Base-by-base conservation (phyloP, 331 rosid genomes). In the Cucumis variabilis region DNA sequence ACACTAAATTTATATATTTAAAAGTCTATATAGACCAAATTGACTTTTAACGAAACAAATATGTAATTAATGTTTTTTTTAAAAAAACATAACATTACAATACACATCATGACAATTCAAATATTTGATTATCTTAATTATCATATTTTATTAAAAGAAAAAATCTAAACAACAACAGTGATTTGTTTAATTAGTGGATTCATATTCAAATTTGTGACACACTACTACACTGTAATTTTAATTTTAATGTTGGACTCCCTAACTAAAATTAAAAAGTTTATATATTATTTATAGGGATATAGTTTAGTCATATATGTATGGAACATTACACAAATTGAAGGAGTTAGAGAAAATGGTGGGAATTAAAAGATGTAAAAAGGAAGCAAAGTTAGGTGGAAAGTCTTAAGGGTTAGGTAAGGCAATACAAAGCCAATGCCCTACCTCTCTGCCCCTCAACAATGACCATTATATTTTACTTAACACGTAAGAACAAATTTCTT, bases 311-410 rank as follows among this genome's bases (percentile, higher is more conserved):
- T 58, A 55, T 55, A 58, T 58, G 9, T 17, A 58, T 16, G 65
- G 65, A 58, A 58, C 9, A 58, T 58, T 58, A 58, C 44, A 70
- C 44, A 70, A 70, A 27, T 25, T 13, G 20, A 72, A 71, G 33
- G 20, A 9, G 0, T 9, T 13, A 46, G 25, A 21, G 21, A 23
- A 15, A 55, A 2, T 11, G 20, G 65, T 16, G 13, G 3, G 67
- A 11, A 24, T 5, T 14, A 15, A 79, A 33, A 62, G 24, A 62
- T 79, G 84, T 79, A 79, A 79, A 50, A 79, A 79, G 44, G 84
- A 79, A 79, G 84, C 67, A 53, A 79, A 25, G 84, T 79, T 79
- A 51, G 84, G 84, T 79, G 53, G 67, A n/a, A 15, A 79, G 84
- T 79, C 84, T 79, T 27, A 79, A 25, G 67, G 67, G 67, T 79